phyloP scores from a whole-genome alignment of 31 red algal genomes.

The Asparagopsis taxiformis region DNA sequence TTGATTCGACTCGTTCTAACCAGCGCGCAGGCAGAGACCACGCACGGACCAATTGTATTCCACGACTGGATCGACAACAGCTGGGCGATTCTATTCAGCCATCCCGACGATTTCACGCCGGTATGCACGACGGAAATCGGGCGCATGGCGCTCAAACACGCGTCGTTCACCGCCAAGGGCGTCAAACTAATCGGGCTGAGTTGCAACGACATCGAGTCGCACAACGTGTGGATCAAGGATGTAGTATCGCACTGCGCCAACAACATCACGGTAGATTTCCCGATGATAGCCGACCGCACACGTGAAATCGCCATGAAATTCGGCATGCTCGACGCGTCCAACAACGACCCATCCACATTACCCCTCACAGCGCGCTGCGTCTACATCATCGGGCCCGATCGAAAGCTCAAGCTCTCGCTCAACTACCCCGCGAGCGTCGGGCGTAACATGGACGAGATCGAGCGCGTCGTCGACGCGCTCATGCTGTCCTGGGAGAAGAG shows the following conservation, averaged over 20 bases:
- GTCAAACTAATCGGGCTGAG: slow-evolving; percentile 57
- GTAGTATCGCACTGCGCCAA: slow-evolving; percentile 43
- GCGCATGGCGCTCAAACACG: slow-evolving; percentile 56
- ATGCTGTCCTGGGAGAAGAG: slow-evolving; percentile 29
- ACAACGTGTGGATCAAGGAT: slow-evolving; percentile 45
- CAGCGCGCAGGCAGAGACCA: slow-evolving; percentile 35
- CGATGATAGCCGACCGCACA: slow-evolving; percentile 61
- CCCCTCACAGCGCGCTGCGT: slow-evolving; percentile 49
- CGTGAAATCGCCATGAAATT: slow-evolving; percentile 41
- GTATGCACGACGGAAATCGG: slow-evolving; percentile 85
- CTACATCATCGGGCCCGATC: slow-evolving; percentile 67
- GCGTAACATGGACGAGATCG: slow-evolving; percentile 64
- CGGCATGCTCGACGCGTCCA: slow-evolving; percentile 52
- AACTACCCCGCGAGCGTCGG: slow-evolving; percentile 48
- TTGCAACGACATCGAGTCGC: slow-evolving; percentile 50
- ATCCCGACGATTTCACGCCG: slow-evolving; percentile 68
- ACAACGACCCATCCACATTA: slow-evolving; percentile 35
- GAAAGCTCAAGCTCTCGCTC: slow-evolving; percentile 60
- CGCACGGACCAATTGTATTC: slow-evolving; percentile 26
- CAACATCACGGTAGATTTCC: slow-evolving; percentile 36
- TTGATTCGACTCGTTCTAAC: no score
- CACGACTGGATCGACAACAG: slow-evolving; percentile 30
- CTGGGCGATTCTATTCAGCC: slow-evolving; percentile 54
- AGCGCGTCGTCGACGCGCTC: slow-evolving; percentile 61
- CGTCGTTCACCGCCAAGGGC: slow-evolving; percentile 29